Percentiles rank a stretch among this genome's conserved stretches.
Evolutionary conservation across 2,329 filamentous ascomycete genomes (phyloP).

Genomic region (Exophiala dermatitidis): DNA sequence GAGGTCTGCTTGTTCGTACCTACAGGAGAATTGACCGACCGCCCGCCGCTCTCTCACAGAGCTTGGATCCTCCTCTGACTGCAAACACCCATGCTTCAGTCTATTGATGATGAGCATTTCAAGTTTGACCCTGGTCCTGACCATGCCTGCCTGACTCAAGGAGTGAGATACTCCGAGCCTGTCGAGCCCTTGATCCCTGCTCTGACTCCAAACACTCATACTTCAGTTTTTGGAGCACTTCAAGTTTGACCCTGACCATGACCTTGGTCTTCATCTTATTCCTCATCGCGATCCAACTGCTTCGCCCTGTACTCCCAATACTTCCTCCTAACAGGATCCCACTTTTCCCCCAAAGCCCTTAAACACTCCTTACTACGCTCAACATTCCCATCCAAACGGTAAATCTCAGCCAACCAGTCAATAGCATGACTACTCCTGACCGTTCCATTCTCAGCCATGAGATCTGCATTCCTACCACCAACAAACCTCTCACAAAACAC

Average conservation of each 20-base stretch:
- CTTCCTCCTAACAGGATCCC: constrained; percentile 81
- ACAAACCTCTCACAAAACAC: constrained; percentile 50
- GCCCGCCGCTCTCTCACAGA: too few species aligned
- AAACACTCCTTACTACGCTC: constrained; percentile 62
- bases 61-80: too few species aligned
- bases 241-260: not conserved
- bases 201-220: too few species aligned
- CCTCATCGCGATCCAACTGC: constrained; percentile 2
- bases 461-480: constrained; percentile 12
- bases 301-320: constrained; percentile 74
- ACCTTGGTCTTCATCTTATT: not conserved
- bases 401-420: constrained; percentile 44
- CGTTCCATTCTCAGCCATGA: constrained; percentile 8
- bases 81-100: too few species aligned
- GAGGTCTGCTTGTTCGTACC: too few species aligned
- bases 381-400: constrained; percentile 34
- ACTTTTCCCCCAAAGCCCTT: constrained; percentile 68
- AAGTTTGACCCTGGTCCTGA: too few species aligned
- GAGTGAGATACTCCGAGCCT: too few species aligned
- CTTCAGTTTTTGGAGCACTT: too few species aligned
- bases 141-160: too few species aligned
- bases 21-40: too few species aligned
- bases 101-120: too few species aligned
- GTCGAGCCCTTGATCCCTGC: too few species aligned
- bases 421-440: constrained; percentile 56